Evolutionary conservation across 108 stramenopile species (phyloP).

Genomic region (Stephanodiscus minutulus): DNA sequence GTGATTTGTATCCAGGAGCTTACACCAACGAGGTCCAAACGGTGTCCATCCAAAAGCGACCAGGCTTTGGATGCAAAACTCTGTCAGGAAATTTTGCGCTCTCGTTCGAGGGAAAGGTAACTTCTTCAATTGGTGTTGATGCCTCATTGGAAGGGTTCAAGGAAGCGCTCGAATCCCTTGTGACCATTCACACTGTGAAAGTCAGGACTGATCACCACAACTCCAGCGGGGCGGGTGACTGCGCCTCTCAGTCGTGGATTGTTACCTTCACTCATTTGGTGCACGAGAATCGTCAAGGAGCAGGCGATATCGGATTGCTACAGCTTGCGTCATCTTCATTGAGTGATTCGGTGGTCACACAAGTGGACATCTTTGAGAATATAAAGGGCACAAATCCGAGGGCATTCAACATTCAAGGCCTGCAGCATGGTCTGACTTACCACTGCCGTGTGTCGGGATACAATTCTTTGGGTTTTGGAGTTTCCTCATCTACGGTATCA

Average conservation of each 20-base stretch:
- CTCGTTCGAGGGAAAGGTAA: slow-evolving; percentile 71
- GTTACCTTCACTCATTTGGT: slow-evolving; percentile 72
- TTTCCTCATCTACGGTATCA: slow-evolving; percentile 43
- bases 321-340: slow-evolving; percentile 24
- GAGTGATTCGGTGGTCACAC: slow-evolving; percentile 32
- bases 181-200: slow-evolving; percentile 78
- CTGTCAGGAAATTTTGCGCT: slow-evolving; percentile 69
- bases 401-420: slow-evolving; percentile 50
- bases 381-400: slow-evolving; percentile 58
- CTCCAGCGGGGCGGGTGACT: slow-evolving; percentile 33
- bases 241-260: slow-evolving; percentile 56
- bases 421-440: slow-evolving; percentile 62
- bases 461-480: slow-evolving; percentile 72
- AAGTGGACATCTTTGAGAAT: slow-evolving; percentile 53
- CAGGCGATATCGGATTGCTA: slow-evolving; percentile 72
- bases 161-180: slow-evolving; percentile 62
- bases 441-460: slow-evolving; percentile 75
- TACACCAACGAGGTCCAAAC: slow-evolving; percentile 86
- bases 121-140: slow-evolving; percentile 53
- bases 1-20: slow-evolving; percentile 77
- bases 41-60: slow-evolving; percentile 42
- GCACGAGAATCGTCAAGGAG: slow-evolving; percentile 77
- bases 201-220: slow-evolving; percentile 48
- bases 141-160: slow-evolving; percentile 65
- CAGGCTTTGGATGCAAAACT: slow-evolving; percentile 42